A percentile compares a stretch with the other conserved stretches of the same genome.
phyloP scores from a whole-genome alignment of 2,329 filamentous ascomycete species.

The Aspergillus phoenicis region DNA sequence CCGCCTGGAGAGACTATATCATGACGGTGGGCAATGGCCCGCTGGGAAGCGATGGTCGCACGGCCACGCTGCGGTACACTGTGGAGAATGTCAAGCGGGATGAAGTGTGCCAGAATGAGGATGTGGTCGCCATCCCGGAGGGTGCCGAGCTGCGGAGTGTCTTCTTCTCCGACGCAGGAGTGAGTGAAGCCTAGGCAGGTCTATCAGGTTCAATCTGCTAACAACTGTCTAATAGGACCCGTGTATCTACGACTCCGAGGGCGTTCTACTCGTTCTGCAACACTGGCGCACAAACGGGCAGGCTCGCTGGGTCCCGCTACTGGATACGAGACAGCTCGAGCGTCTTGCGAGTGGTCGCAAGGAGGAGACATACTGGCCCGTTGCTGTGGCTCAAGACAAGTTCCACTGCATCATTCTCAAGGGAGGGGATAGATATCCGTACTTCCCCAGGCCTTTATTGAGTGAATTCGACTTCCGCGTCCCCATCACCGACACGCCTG shows the following conservation, averaged over 20 bases:
- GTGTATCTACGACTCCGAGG: conserved; percentile 92
- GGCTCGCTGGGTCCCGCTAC: conserved; percentile 86
- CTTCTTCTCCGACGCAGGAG: conserved; percentile 90
- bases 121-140: conserved; percentile 80
- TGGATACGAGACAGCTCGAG: conserved; percentile 82
- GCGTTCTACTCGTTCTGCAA: conserved; percentile 81
- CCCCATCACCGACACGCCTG: conserved; percentile 65
- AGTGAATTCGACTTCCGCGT: conserved; percentile 92
- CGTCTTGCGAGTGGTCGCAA: conserved; percentile 84
- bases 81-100: conserved; percentile 94
- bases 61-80: conserved; percentile 77
- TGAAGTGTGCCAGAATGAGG: conserved; percentile 91
- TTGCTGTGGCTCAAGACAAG: conserved; percentile 85
- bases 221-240: conserved; percentile 65
- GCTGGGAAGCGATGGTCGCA: conserved; percentile 71
- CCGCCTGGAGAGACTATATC: conserved; percentile 94
- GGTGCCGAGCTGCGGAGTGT: conserved; percentile 74
- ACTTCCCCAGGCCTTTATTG: conserved; percentile 85
- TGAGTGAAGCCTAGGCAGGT: conserved; percentile 46
- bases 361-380: conserved; percentile 89
- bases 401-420: conserved; percentile 99
- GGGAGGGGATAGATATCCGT: conserved; percentile 87
- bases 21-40: conserved; percentile 93
- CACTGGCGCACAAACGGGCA: conserved; percentile 88
- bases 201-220: conserved; percentile 3